Evolutionary conservation across 495 filamentous ascomycete genomes (phyloP).

Genomic region (Cladorrhinum samala): DNA sequence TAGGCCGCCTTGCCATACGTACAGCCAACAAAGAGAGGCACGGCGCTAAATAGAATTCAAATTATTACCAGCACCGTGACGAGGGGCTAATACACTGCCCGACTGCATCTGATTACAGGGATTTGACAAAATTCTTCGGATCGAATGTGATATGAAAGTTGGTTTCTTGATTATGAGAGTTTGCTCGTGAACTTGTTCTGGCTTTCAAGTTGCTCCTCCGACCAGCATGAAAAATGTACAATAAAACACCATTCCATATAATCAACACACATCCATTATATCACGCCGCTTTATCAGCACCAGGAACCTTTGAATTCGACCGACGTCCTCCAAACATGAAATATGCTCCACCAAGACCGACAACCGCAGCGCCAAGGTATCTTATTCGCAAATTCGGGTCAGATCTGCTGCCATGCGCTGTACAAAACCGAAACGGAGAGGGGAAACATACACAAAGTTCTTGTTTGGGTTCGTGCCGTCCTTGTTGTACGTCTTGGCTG

Average conservation of each 20-base stretch:
- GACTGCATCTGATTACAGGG: too few species aligned
- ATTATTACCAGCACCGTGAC: too few species aligned
- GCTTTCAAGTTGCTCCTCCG: too few species aligned
- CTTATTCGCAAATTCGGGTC: neutral
- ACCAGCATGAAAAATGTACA: neutral
- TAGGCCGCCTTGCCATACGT: too few species aligned
- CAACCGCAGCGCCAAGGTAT: conserved; percentile 9
- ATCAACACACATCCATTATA: neutral
- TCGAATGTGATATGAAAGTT: too few species aligned
- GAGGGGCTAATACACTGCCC: too few species aligned
- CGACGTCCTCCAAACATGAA: conserved; percentile 6
- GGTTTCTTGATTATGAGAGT: too few species aligned
- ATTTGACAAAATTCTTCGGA: too few species aligned
- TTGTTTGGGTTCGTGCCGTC: conserved; percentile 24
- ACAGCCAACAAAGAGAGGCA: too few species aligned
- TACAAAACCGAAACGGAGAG: too few species aligned
- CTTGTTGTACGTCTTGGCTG: conserved; percentile 17
- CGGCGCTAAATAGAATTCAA: too few species aligned
- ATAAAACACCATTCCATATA: neutral
- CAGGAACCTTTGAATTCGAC: neutral
- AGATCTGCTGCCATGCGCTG: neutral
- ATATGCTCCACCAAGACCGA: conserved; percentile 14
- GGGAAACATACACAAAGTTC: conserved; percentile 19
- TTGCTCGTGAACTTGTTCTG: too few species aligned
- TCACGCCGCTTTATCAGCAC: neutral